A percentile compares a stretch with the other conserved stretches of the same genome.
Evolutionary conservation across 1,284 basidiomycete species (phyloP).

Genomic region (Filobasidium uniguttulatum): DNA sequence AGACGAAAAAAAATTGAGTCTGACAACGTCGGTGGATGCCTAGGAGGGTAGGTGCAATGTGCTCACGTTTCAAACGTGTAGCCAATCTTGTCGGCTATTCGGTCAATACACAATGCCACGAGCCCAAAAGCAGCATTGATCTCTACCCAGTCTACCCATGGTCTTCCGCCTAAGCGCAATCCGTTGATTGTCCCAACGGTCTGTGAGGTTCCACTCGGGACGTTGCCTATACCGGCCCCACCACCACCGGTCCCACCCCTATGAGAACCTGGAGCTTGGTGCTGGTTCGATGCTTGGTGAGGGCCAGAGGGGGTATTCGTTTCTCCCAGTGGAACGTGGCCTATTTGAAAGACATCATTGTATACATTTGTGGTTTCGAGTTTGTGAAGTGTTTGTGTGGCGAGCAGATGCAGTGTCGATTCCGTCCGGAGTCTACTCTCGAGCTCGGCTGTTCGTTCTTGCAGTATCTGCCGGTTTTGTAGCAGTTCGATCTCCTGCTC

Average conservation of each 20-base stretch:
- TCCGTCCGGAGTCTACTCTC: conserved; percentile 18
- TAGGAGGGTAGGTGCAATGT: conserved; percentile 6
- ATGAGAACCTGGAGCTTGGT: neutral
- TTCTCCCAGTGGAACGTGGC: conserved; percentile 43
- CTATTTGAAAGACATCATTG: conserved; percentile 96
- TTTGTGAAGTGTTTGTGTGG: conserved; percentile 37
- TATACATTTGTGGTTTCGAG: conserved; percentile 92
- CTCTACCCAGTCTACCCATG: conserved; percentile 89
- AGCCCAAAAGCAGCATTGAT: conserved; percentile 99
- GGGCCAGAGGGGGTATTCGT: neutral
- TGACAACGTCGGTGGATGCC: neutral
- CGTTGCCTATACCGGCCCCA: neutral
- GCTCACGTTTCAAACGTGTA: conserved; percentile 69
- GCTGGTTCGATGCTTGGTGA: neutral
- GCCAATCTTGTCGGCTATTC: conserved; percentile 76
- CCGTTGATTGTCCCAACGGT: conserved; percentile 91
- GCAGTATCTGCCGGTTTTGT: neutral
- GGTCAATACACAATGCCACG: conserved; percentile 77
- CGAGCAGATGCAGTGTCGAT: conserved; percentile 30
- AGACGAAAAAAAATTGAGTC: no score
- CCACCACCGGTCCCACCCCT: neutral
- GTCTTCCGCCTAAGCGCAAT: conserved; percentile 72
- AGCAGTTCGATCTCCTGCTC: conserved; percentile 51
- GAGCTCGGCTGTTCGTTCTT: conserved; percentile 1
- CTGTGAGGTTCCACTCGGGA: conserved; percentile 42